These are phyloP conservation scores for Gremmenia infestans DNA, from an alignment of 2,329 filamentous ascomycete species.

Conservation along the genomic window DNA sequence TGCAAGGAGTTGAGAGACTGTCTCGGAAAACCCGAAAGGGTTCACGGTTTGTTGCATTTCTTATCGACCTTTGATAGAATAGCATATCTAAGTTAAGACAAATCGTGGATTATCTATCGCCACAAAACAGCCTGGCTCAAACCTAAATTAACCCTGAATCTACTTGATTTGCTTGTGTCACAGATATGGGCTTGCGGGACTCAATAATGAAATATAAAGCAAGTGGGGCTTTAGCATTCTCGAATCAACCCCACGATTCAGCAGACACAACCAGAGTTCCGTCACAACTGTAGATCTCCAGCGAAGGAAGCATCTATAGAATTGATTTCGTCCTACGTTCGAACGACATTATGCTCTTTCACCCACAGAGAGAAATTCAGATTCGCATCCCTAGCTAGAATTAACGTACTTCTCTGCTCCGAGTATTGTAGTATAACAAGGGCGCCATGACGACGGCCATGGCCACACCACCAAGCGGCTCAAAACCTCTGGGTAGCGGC, in stretches of 20 bases:
- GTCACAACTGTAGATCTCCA: neutral
- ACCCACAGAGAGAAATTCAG: neutral
- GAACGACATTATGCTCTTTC: neutral
- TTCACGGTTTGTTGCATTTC: neutral
- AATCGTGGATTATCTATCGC: no score
- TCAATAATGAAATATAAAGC: no score
- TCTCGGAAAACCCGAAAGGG: neutral
- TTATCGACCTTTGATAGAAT: neutral
- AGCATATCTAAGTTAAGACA: neutral
- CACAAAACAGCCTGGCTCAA: no score
- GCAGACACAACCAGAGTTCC: no score
- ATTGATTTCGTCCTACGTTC: neutral
- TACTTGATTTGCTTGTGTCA: no score
- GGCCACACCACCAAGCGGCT: neutral
- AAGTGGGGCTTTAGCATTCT: no score
- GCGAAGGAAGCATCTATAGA: neutral
- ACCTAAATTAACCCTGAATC: no score
- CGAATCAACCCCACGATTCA: no score
- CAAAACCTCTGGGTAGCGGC: constrained; percentile 14
- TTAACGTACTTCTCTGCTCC: neutral
- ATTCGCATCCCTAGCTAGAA: neutral
- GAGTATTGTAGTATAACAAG: neutral
- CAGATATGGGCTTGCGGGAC: no score
- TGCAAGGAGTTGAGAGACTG: neutral
- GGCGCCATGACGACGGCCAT: neutral